These are phyloP conservation scores for Stachybotrys echinatus DNA, from an alignment of 2,329 filamentous ascomycete species.

Conservation along the genomic window DNA sequence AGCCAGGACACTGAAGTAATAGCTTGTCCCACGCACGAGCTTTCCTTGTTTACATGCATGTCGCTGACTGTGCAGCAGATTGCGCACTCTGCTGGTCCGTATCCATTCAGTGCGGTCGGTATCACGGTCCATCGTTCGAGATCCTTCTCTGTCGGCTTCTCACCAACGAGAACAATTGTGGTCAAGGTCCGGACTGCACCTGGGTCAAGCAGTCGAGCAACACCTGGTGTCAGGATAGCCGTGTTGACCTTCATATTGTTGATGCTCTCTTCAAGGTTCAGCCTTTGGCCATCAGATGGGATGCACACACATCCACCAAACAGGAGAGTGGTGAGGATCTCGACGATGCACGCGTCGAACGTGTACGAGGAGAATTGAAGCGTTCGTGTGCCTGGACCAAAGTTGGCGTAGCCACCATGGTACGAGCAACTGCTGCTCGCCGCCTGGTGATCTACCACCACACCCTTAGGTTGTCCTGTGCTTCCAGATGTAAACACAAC, in stretches of 20 bases:
- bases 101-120: conserved; percentile 24
- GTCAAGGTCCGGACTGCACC: background rate
- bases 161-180: background rate
- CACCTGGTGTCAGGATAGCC: conserved; percentile 1
- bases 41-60: background rate
- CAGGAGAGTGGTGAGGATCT: conserved; percentile 29
- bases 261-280: conserved; percentile 8
- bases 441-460: conserved; percentile 21
- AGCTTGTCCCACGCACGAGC: background rate
- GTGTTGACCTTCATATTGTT: conserved; percentile 4
- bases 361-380: conserved; percentile 26
- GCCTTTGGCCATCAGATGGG: conserved; percentile 29
- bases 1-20: conserved; percentile 10
- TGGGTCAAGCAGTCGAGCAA: background rate
- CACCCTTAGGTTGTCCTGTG: conserved; percentile 51
- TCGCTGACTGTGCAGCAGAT: background rate
- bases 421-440: background rate
- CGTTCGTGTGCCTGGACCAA: conserved; percentile 2
- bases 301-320: conserved; percentile 33
- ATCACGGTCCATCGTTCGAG: conserved; percentile 21
- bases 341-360: conserved; percentile 30
- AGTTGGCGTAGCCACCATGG: background rate
- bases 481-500: conserved; percentile 54
- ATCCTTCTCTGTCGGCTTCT: conserved; percentile 3
- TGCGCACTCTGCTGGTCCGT: conserved; percentile 6